phyloP scores from a whole-genome alignment of 1,139 yeast genomes.

The Pichia sp. region DNA sequence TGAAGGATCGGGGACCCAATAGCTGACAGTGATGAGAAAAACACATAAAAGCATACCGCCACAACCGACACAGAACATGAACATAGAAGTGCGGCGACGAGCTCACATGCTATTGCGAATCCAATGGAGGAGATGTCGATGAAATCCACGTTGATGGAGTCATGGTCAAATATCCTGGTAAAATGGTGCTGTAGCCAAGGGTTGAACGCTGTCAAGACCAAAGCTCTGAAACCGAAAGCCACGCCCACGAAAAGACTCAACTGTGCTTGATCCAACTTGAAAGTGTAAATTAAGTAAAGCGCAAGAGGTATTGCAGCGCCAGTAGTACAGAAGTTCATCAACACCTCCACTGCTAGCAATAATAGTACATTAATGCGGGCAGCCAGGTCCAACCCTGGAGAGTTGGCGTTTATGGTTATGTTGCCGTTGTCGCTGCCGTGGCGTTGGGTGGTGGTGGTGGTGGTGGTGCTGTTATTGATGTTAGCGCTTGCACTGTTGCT shows the following conservation, averaged over 20 bases:
- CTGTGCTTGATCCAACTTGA: slow-evolving; percentile 55
- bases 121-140: slow-evolving; percentile 48
- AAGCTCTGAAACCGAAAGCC: slow-evolving; percentile 45
- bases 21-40: slow-evolving; percentile 48
- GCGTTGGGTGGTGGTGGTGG: neutral
- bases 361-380: slow-evolving; percentile 45
- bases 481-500: neutral
- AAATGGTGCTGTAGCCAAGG: slow-evolving; percentile 42
- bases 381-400: slow-evolving; percentile 24
- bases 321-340: slow-evolving; percentile 37
- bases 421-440: neutral
- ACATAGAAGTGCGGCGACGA: slow-evolving; percentile 40
- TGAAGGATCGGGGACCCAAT: slow-evolving; percentile 46
- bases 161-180: slow-evolving; percentile 29
- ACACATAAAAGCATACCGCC: slow-evolving; percentile 28
- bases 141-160: slow-evolving; percentile 42
- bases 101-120: slow-evolving; percentile 38
- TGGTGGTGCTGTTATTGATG: neutral
- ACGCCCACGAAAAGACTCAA: slow-evolving; percentile 58
- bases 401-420: neutral
- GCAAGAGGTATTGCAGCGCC: slow-evolving; percentile 46
- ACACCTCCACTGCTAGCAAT: slow-evolving; percentile 46
- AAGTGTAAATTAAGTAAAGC: slow-evolving; percentile 55
- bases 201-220: slow-evolving; percentile 39
- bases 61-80: slow-evolving; percentile 32